phyloP scores from a whole-genome alignment of 2,329 filamentous ascomycete species.

The Ceratocystiopsis brevicomis region DNA sequence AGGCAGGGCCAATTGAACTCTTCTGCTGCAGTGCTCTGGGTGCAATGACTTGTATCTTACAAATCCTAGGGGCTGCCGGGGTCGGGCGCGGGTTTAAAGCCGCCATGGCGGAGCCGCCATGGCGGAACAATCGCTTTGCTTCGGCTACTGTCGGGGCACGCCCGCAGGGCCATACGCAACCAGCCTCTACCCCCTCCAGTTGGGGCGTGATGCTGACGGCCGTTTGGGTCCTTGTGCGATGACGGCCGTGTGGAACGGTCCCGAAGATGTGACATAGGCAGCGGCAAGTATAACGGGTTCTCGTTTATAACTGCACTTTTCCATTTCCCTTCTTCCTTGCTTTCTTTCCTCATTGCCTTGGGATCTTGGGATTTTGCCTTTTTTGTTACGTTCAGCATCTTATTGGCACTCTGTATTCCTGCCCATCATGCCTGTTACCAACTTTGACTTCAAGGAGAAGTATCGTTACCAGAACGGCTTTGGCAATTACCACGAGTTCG shows the following conservation, averaged over 20 bases:
- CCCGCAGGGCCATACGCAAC: too few relatives aligned
- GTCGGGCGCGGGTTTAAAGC: background rate
- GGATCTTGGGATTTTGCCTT: background rate
- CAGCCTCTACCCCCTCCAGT: background rate
- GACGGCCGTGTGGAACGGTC: too few relatives aligned
- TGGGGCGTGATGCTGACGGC: too few relatives aligned
- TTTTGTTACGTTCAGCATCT: background rate
- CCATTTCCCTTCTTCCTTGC: background rate
- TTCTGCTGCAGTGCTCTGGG: background rate
- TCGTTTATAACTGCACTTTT: background rate
- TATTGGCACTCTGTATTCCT: background rate
- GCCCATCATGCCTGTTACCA: conserved; percentile 28
- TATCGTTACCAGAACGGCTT: conserved; percentile 71
- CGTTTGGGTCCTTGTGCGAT: too few relatives aligned
- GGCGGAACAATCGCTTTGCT: conserved; percentile 2
- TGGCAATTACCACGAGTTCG: conserved; percentile 56
- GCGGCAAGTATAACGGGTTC: too few relatives aligned
- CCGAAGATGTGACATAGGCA: too few relatives aligned
- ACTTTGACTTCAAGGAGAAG: conserved; percentile 29
- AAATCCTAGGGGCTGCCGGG: background rate
- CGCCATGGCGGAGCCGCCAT: background rate
- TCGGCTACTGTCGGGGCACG: conserved; percentile 7
- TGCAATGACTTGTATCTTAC: background rate
- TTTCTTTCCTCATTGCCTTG: background rate
- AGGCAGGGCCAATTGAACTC: background rate